These are phyloP conservation scores for Suillus occidentalis DNA, from an alignment of 768 basidiomycete genomes.

Conservation along the genomic window DNA sequence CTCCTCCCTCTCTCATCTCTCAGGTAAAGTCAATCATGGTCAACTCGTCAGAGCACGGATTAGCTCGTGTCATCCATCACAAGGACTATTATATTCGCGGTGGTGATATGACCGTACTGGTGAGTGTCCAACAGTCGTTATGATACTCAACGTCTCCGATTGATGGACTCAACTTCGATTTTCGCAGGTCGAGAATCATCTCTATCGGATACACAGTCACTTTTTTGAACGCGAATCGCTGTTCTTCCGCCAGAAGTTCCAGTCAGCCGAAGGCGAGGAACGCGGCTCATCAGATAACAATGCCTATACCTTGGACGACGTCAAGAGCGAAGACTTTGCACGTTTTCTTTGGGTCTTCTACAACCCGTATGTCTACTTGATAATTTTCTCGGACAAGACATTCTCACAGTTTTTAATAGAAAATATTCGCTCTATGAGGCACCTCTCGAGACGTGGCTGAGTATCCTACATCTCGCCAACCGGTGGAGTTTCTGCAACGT, in stretches of 20 bases:
- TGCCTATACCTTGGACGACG: conserved; percentile 46
- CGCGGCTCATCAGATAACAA: conserved; percentile 40
- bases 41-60: conserved; percentile 24
- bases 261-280: conserved; percentile 29
- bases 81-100: conserved; percentile 55
- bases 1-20: conserved; percentile 31
- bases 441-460: conserved; percentile 40
- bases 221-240: conserved; percentile 65
- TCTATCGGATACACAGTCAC: conserved; percentile 59
- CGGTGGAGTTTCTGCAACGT: conserved; percentile 43
- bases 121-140: conserved; percentile 30
- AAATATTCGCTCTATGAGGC: conserved; percentile 41
- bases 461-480: conserved; percentile 39
- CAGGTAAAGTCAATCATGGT: conserved; percentile 25
- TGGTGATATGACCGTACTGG: conserved; percentile 59
- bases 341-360: conserved; percentile 65
- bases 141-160: not conserved
- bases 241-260: conserved; percentile 42
- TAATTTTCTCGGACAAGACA: not conserved
- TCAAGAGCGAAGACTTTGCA: conserved; percentile 48
- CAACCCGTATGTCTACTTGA: conserved; percentile 46
- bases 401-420: conserved; percentile 18
- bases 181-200: conserved; percentile 52
- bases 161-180: conserved; percentile 6
- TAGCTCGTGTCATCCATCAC: conserved; percentile 35